Evolutionary conservation across 2,329 filamentous ascomycete genomes (phyloP), one percentile per base, ranked within the genome.

Genomic region (Neopestalotiopsis rosae): DNA sequence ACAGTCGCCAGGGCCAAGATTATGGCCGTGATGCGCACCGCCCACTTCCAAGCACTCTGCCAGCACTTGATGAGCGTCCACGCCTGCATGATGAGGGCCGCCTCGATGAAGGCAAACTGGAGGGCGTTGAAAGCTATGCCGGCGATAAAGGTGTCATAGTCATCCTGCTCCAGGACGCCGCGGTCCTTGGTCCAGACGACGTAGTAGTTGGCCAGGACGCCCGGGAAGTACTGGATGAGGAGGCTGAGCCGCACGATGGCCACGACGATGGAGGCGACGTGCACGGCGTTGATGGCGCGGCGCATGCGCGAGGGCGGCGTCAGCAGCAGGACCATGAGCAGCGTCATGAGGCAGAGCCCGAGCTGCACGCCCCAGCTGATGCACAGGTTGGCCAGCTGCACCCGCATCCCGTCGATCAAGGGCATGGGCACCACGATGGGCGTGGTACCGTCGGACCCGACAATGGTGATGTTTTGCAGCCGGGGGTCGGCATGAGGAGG

Each of bases 291-390:
- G 24, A 93, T 86, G 0, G 84, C 76, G 1, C 91, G 90, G 66
- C 82, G 81, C 69, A 92, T 87, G 77, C 93, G 94, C 72, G 88
- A 83, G 0, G 83, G 78, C 24, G 88, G 88, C 0, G 92, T 94
- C 78, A 95, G 85, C 69, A 91, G 75, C 12, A 94, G 80, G 2
- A 95, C 82, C 38, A 92, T 84, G 58, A 91, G 73, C 20, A 95
- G 82, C 75, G 94, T 87, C 70, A 91, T 80, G 68, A 91, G 72
- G 61, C 88, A 89, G 30, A 91, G 89, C 38, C 93, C 93, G 65
- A 94, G 84, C 77, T 95, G 92, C 20, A 87, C 81, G 66, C 88
- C 90, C 77, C 91, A 93, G 80, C 90, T 91, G 83, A 93, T 89
- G 76, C 76, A 77, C 32, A 81, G 77, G 73, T 77, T 80, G 71